phyloP scores from a whole-genome alignment of 1,284 basidiomycete species.

The Trametes polyzona region DNA sequence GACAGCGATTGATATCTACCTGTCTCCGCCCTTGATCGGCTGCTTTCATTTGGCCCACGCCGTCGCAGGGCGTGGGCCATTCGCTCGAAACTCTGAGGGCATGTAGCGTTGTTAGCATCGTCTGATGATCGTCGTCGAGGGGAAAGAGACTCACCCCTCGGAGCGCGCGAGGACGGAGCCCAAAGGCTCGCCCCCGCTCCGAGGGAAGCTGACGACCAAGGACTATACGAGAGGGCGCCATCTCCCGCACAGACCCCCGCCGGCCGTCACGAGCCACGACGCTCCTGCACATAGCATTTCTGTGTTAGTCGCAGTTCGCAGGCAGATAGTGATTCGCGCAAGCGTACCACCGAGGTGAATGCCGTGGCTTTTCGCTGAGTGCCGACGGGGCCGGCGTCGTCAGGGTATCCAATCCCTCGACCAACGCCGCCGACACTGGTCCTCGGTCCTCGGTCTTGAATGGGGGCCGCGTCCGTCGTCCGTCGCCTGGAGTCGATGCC shows the following conservation, averaged over 20 bases:
- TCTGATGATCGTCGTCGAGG: no score
- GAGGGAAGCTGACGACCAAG: background rate
- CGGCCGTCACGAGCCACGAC: background rate
- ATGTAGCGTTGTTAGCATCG: no score
- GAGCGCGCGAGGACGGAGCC: conserved; percentile 3
- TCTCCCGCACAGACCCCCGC: background rate
- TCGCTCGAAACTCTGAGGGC: no score
- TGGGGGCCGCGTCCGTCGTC: no score
- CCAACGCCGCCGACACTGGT: conserved; percentile 1
- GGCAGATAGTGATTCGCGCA: background rate
- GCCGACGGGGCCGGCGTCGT: conserved; percentile 3
- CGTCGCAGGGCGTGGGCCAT: no score
- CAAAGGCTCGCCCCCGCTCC: conserved; percentile 4
- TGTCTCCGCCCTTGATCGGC: no score
- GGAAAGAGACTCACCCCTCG: conserved; percentile 1
- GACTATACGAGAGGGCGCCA: conserved; percentile 8
- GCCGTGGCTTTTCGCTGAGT: background rate
- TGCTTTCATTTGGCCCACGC: no score
- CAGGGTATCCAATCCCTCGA: conserved; percentile 9
- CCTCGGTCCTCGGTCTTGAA: background rate
- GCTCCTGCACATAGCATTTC: background rate
- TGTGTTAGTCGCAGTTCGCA: no score
- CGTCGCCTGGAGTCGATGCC: background rate
- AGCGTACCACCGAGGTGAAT: background rate
- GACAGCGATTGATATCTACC: no score